phyloP scores from a whole-genome alignment of 2,329 filamentous ascomycete genomes.

The Beauveria rudraprayagi region DNA sequence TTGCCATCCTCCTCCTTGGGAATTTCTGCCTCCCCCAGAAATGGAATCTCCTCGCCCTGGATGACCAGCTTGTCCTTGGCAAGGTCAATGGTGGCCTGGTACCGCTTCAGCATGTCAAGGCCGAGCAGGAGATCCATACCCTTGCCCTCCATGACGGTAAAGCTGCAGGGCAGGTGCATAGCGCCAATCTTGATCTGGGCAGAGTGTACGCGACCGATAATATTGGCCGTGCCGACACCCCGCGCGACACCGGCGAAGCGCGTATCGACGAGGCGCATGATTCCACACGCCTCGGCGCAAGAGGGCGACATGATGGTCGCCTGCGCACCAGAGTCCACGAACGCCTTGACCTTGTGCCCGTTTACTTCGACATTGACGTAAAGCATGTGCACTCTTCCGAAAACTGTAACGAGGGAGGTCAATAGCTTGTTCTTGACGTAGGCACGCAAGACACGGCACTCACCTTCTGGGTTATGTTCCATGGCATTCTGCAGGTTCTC shows the following conservation, averaged over 20 bases:
- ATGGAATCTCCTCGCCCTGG: slow-evolving; percentile 78
- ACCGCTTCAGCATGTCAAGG: slow-evolving; percentile 92
- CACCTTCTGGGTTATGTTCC: slow-evolving; percentile 95
- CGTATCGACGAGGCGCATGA: slow-evolving; percentile 91
- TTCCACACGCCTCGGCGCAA: slow-evolving; percentile 85
- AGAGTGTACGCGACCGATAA: slow-evolving; percentile 89
- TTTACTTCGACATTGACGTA: slow-evolving; percentile 97
- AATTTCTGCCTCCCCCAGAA: slow-evolving; percentile 87
- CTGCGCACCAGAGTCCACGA: slow-evolving; percentile 95
- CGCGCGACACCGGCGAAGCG: slow-evolving; percentile 87
- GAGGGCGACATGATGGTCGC: slow-evolving; percentile 97
- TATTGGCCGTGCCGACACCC: slow-evolving; percentile 88
- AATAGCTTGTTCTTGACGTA: slow-evolving; percentile 3
- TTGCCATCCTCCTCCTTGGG: slow-evolving; percentile 77
- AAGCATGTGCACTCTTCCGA: slow-evolving; percentile 89
- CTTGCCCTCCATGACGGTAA: slow-evolving; percentile 99
- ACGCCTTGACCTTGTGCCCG: slow-evolving; percentile 81
- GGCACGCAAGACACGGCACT: slow-evolving; percentile 17
- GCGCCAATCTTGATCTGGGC: slow-evolving; percentile 90
- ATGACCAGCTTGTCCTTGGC: slow-evolving; percentile 79
- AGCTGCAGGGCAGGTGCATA: slow-evolving; percentile 83
- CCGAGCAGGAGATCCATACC: slow-evolving; percentile 88
- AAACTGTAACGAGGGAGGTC: slow-evolving; percentile 49
- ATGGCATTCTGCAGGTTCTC: slow-evolving; percentile 95
- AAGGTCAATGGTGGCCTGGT: slow-evolving; percentile 88